Percentiles rank a stretch among this genome's conserved stretches.
Conservation (phyloP, 805 yeast species). For the Starmerella lactis-condensi region DNA sequence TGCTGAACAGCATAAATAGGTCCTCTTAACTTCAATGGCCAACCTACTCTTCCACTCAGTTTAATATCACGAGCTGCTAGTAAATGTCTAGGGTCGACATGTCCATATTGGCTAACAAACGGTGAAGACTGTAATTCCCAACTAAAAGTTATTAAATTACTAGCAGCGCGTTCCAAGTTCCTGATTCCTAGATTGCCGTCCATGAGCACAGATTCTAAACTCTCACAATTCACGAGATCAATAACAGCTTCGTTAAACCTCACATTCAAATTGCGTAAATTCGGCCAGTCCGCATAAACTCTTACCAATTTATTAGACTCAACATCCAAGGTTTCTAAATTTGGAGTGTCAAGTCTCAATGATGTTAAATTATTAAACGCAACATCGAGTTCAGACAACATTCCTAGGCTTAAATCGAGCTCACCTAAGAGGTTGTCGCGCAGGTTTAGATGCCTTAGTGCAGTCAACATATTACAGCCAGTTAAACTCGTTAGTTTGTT, state of each 20-base stretch:
- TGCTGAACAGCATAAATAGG: constrained; percentile 14
- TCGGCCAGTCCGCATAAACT: constrained; percentile 11
- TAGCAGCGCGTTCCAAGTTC: constrained; percentile 7
- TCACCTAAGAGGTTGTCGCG: constrained; percentile 10
- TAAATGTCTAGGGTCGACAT: constrained; percentile 6
- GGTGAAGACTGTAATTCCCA: too few species aligned
- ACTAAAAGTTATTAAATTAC: constrained; percentile 10
- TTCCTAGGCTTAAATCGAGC: constrained; percentile 9
- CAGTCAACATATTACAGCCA: constrained; percentile 14
- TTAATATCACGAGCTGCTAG: constrained; percentile 8
- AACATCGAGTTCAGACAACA: constrained; percentile 14
- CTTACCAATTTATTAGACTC: constrained; percentile 10
- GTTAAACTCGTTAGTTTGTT: constrained; percentile 10
- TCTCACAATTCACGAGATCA: constrained; percentile 13
- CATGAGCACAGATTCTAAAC: constrained; percentile 13
- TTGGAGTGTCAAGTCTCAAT: constrained; percentile 12
- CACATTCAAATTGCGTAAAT: constrained; percentile 10
- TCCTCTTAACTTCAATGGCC: constrained; percentile 4
- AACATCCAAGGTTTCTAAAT: constrained; percentile 13
- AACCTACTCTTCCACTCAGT: constrained; percentile 8
- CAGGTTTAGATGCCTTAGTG: constrained; percentile 13
- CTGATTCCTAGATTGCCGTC: constrained; percentile 13
- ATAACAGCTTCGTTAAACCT: constrained; percentile 12
- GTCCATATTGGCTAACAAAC: constrained; percentile 1
- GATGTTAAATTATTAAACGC: constrained; percentile 12